phyloP scores from a whole-genome alignment of 768 basidiomycete species.

The Russula sp. region DNA sequence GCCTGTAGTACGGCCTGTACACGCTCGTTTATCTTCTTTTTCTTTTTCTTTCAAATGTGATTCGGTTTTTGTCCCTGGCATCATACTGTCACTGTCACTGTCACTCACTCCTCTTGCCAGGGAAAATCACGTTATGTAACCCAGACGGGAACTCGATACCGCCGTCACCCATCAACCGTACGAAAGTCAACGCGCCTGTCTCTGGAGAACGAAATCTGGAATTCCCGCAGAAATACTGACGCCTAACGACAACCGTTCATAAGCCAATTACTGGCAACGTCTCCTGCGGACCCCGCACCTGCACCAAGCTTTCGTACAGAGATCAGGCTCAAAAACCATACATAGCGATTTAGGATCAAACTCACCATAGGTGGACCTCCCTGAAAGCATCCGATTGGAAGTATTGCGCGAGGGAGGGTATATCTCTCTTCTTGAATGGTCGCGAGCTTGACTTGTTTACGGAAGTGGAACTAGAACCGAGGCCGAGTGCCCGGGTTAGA shows the following conservation, averaged over 20 bases:
- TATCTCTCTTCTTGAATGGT: conserved; percentile 24
- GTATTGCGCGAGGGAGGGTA: conserved; percentile 34
- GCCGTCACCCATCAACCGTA: background rate
- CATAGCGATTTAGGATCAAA: conserved; percentile 8
- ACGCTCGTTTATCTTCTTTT: too few relatives aligned
- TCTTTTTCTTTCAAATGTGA: too few relatives aligned
- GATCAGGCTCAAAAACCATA: background rate
- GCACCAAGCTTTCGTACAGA: conserved; percentile 26
- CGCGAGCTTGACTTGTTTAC: background rate
- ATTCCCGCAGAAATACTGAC: conserved; percentile 80
- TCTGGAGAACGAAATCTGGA: conserved; percentile 87
- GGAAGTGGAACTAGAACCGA: background rate
- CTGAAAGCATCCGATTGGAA: conserved; percentile 35
- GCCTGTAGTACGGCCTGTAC: too few relatives aligned
- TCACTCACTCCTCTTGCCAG: too few relatives aligned
- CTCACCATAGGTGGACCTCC: conserved; percentile 36
- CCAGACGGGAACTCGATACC: too few relatives aligned
- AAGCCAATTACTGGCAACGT: background rate
- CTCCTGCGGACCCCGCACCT: conserved; percentile 21
- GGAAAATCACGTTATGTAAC: too few relatives aligned
- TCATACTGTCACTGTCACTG: too few relatives aligned
- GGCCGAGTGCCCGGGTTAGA: background rate
- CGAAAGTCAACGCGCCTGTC: conserved; percentile 53
- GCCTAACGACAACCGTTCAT: conserved; percentile 41
- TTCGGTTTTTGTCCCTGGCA: too few relatives aligned